Evolutionary conservation across 768 basidiomycete genomes (phyloP).

Genomic region (Sarcomyxa edulis): DNA sequence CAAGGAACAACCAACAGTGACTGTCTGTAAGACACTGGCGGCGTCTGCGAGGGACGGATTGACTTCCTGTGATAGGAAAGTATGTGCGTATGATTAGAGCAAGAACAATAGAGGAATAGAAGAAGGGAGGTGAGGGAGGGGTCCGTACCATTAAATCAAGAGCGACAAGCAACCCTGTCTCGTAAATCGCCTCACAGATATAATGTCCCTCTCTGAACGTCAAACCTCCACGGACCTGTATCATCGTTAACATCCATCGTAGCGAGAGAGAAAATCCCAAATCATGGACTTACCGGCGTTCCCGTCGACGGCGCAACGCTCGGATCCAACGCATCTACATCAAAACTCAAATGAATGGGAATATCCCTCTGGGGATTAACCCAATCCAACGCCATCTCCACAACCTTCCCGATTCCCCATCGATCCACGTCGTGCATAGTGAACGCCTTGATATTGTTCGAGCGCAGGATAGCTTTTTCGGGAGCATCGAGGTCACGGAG

Average conservation of each 20-base stretch:
- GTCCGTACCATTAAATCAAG: slow-evolving; percentile 85
- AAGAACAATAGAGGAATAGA: slow-evolving; percentile 6
- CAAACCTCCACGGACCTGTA: slow-evolving; percentile 84
- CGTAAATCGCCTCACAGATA: slow-evolving; percentile 88
- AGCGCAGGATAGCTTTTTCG: slow-evolving; percentile 82
- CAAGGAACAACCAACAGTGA: slow-evolving; percentile 85
- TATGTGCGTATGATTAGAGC: slow-evolving; percentile 5
- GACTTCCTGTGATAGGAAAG: slow-evolving; percentile 63
- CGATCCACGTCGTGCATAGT: slow-evolving; percentile 91
- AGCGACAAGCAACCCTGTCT: slow-evolving; percentile 89
- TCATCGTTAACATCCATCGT: slow-evolving; percentile 1
- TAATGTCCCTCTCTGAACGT: slow-evolving; percentile 99
- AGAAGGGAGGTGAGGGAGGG: not conserved
- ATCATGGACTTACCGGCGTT: slow-evolving; percentile 60
- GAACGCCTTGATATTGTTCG: slow-evolving; percentile 80
- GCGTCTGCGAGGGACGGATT: slow-evolving; percentile 88
- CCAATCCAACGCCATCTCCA: slow-evolving; percentile 94
- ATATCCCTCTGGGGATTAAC: slow-evolving; percentile 80
- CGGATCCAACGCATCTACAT: slow-evolving; percentile 94
- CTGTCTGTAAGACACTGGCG: slow-evolving; percentile 76
- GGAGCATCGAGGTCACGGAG: slow-evolving; percentile 88
- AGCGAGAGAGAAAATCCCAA: not conserved
- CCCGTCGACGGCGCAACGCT: slow-evolving; percentile 94
- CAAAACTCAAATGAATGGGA: slow-evolving; percentile 95
- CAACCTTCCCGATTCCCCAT: slow-evolving; percentile 89